Conservation (phyloP, 176 grass and related monocot genomes). For the Cenchrus purpureus region DNA sequence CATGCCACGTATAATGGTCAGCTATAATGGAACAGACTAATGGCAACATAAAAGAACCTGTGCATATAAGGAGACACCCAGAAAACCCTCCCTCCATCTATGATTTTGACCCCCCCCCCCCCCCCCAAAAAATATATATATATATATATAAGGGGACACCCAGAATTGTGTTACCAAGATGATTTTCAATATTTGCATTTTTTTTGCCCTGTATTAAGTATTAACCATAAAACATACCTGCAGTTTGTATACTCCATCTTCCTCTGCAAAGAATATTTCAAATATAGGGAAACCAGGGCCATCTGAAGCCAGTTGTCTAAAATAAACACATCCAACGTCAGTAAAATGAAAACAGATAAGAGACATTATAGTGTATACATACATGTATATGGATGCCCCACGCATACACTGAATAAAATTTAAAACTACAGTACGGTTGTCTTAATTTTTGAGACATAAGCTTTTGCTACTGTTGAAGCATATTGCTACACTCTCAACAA, state of each 20-base stretch:
- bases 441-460: not conserved
- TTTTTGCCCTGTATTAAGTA: conserved; percentile 15
- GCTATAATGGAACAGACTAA: not conserved
- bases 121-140: not conserved
- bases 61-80: not conserved
- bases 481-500: not conserved
- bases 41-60: not conserved
- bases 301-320: conserved; percentile 74
- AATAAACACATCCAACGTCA: not conserved
- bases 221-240: conserved; percentile 59
- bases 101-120: not conserved
- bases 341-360: conserved; percentile 17
- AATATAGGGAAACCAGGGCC: conserved; percentile 80
- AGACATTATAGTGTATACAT: not conserved
- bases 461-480: conserved; percentile 21
- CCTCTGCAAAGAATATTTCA: conserved; percentile 82
- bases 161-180: not conserved
- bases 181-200: conserved; percentile 13
- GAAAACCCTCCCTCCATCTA: not conserved
- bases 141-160: not conserved
- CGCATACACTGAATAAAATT: not conserved
- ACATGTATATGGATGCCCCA: not conserved
- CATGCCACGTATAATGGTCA: conserved; percentile 21
- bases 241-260: conserved; percentile 69
- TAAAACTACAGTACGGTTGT: not conserved